Evolutionary conservation across 345 rosid species (phyloP), one percentile per base, ranked within the genome.

Genomic region (Odontarrhena argentea): DNA sequence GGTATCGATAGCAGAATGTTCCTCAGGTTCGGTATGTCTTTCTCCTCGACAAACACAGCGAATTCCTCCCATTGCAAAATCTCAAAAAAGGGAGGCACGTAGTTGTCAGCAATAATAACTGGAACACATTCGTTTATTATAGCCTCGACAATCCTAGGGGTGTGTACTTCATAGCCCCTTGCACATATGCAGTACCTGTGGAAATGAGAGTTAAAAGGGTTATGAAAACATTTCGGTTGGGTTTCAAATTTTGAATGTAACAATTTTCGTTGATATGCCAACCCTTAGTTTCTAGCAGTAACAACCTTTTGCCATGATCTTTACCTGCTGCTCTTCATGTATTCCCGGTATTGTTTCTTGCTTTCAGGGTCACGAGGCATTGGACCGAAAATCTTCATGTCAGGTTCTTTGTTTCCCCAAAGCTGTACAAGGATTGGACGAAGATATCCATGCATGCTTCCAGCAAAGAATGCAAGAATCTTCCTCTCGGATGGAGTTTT

Each of bases 71-170:
- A 87, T 57, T 85, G 76, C 76, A 93, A 70, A 28, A 74, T 81
- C 86, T 89, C 98, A 3, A 92, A 84, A 73, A 92, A 83, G 0
- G 97, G 98, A 22, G 93, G 93, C 47, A 92, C 96, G 12, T 92
- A 92, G 54, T 89, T 92, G 67, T 92, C 96, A 2, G 98, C 82
- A 57, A 92, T 86, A 69, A 92, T 89, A 35, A 92, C 96, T 0
- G 94, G 98, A 48, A 92, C 86, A 35, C 97, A 92, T 73, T 87
- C 98, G 6, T 84, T 74, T 14, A 78, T 68, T 38, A 89, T 82
- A 22, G 97, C 87, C 67, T 89, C 97, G 1, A 92, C 92, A 34
- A 92, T 80, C 14, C 97, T 80, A 30, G 98, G 98, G 0, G 93
- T 87, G 80, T 86, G 91, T 41, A 89, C 97, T 76, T 89, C 91